These are phyloP conservation scores for Fusarium illudens DNA, from an alignment of 2,329 filamentous ascomycete genomes.

Conservation along the genomic window DNA sequence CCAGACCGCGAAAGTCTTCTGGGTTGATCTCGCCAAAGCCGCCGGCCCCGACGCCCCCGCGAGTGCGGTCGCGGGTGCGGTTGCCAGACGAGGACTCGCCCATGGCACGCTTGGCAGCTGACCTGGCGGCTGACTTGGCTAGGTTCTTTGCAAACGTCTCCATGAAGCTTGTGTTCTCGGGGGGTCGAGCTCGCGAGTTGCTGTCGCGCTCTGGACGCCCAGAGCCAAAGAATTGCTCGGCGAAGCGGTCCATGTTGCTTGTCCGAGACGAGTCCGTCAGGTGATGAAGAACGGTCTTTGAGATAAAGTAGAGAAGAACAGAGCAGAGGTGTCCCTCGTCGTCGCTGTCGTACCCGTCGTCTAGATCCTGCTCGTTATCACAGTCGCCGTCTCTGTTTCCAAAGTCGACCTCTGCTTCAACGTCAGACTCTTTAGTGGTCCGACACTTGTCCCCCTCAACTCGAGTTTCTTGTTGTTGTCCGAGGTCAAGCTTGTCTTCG, in stretches of 20 bases:
- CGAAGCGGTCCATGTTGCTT: constrained; percentile 34
- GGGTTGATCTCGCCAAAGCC: constrained; percentile 29
- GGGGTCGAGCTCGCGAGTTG: constrained; percentile 14
- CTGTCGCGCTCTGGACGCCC: constrained; percentile 22
- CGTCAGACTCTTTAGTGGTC: neutral
- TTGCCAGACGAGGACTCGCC: constrained; percentile 20
- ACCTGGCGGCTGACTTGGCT: constrained; percentile 39
- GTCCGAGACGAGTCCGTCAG: constrained; percentile 4
- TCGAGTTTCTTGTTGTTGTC: constrained; percentile 2
- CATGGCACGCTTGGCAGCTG: constrained; percentile 37
- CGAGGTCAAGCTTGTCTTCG: neutral
- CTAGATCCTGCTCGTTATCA: neutral
- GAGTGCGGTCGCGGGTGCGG: constrained; percentile 16
- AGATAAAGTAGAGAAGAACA: constrained; percentile 34
- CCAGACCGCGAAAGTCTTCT: constrained; percentile 36
- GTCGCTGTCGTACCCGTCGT: constrained; percentile 27
- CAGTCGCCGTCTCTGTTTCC: neutral
- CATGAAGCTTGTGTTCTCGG: constrained; percentile 33
- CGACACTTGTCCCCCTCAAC: neutral
- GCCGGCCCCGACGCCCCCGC: constrained; percentile 11
- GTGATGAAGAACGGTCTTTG: constrained; percentile 29
- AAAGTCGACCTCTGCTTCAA: constrained; percentile 5
- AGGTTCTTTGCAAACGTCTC: constrained; percentile 37
- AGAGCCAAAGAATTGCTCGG: constrained; percentile 38
- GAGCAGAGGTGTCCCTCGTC: constrained; percentile 34